Conservation (phyloP, 441 rosid species). For the Omphalea diandra region DNA sequence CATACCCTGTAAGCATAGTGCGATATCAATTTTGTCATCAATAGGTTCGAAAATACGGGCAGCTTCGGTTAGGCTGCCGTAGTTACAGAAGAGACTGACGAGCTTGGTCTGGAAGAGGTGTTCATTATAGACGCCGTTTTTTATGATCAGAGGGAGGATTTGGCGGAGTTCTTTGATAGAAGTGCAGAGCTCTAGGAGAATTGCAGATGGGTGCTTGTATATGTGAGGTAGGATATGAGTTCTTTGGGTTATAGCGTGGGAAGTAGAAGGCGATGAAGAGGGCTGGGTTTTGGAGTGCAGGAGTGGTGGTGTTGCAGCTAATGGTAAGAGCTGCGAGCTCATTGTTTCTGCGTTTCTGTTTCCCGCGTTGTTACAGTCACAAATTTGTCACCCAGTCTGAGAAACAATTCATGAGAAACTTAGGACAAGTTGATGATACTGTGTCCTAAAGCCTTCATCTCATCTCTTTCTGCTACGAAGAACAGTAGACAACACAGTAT, state of each 20-base stretch:
- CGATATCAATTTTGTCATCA: conserved; percentile 62
- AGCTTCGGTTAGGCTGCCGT: conserved; percentile 63
- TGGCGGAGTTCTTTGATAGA: conserved; percentile 56
- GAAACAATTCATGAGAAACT: no score
- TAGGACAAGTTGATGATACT: no score
- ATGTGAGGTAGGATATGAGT: conserved; percentile 54
- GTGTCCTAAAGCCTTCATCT: no score
- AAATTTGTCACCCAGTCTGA: no score
- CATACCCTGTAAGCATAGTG: conserved; percentile 84
- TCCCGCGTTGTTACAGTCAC: background rate
- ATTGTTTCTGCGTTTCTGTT: no score
- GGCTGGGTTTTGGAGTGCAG: background rate
- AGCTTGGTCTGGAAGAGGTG: conserved; percentile 78
- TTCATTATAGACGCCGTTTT: conserved; percentile 58
- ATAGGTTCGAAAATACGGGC: conserved; percentile 67
- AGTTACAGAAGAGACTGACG: conserved; percentile 73
- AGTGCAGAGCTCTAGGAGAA: conserved; percentile 73
- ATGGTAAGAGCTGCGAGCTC: conserved; percentile 34
- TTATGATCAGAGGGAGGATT: conserved; percentile 64
- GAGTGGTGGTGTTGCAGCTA: conserved; percentile 12
- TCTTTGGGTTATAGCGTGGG: conserved; percentile 51
- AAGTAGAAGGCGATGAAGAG: background rate
- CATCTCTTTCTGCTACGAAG: no score
- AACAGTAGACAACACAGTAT: no score
- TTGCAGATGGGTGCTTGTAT: conserved; percentile 76